Base-by-base conservation (phyloP, 75 land plant species). In the Larix kaempferi region DNA sequence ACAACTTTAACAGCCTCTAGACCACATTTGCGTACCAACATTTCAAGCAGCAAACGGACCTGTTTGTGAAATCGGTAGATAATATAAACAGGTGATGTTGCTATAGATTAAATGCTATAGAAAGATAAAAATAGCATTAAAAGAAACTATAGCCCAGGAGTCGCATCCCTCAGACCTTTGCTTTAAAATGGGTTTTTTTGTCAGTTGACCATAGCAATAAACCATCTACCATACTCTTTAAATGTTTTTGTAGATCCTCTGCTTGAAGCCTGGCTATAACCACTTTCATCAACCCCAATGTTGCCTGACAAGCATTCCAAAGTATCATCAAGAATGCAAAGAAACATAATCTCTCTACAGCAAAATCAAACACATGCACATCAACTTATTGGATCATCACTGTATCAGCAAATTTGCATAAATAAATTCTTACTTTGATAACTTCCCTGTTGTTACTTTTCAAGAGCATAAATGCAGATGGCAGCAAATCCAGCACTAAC, bases 1-100 rank as follows among this genome's bases (percentile, higher is more conserved):
- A 91, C 98, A 39, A 79, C 86, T 65, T 89, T 87, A 44, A 98
- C 98, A 52, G 99, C 91, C 75, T 95, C 94, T n/a, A 93, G 62
- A 61, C 99, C 99, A 85, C 98, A 98, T 77, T 88, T 95, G 52
- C 86, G 88, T 21, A 95, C 90, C 61, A 98, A 87, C 88, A 93
- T 98, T 82, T 98, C 95, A 59, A 98, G 74, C 19, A 98, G 89
- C 56, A 82, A 77, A 73, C 94, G 94, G 15, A 97, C 84, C 98
- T 95, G 86, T 44, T 16, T 41, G 56, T 16, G 67, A 73, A 61
- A 66, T 21, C 3, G n/a, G 26, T 37, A 4, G 4, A 39, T 25
- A 23, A 23, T 16, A 76, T 39, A 74, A 29, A 52, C 14, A 25
- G 27, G 14, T 8, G 37, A 22, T 6, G 13, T 74, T 74, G 35